Conservation (phyloP, 139 green algal genomes). For the Mesotaenium endlicherianum region DNA sequence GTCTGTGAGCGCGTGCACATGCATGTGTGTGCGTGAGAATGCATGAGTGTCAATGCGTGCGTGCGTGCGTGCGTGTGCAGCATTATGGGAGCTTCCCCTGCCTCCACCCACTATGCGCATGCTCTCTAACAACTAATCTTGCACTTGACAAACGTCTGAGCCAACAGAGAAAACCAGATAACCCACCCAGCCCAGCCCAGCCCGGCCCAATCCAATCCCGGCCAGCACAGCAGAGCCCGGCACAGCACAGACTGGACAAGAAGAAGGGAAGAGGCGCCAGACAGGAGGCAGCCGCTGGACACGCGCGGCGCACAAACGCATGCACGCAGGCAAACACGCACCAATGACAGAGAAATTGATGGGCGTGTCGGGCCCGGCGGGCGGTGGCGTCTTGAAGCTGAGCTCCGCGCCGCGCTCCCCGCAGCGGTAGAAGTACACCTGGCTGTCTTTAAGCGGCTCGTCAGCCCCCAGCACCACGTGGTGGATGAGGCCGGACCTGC, state of each 20-base stretch:
- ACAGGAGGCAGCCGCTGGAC: no score
- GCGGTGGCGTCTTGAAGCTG: slow-evolving; percentile 49
- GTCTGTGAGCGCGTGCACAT: neutral
- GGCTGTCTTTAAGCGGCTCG: neutral
- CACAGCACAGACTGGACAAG: no score
- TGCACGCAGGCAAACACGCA: neutral
- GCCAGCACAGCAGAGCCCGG: no score
- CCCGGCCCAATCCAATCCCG: no score
- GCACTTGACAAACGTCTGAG: no score
- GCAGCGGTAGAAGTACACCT: slow-evolving; percentile 59
- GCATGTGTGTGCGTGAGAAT: neutral
- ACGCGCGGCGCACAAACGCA: neutral
- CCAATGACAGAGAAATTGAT: slow-evolving; percentile 6
- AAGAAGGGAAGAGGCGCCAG: no score
- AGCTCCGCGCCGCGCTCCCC: slow-evolving; percentile 48
- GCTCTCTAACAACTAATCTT: no score
- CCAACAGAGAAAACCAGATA: no score
- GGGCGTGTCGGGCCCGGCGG: neutral
- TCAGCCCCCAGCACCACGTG: slow-evolving; percentile 47
- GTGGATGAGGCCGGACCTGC: slow-evolving; percentile 60
- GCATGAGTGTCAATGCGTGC: neutral
- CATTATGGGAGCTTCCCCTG: slow-evolving; percentile 77
- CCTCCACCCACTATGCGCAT: no score
- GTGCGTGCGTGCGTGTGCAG: slow-evolving; percentile 5
- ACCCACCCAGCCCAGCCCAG: no score